These are phyloP conservation scores for Protoeuglena noctilucae DNA, from an alignment of 139 green algal species.

Conservation along the genomic window DNA sequence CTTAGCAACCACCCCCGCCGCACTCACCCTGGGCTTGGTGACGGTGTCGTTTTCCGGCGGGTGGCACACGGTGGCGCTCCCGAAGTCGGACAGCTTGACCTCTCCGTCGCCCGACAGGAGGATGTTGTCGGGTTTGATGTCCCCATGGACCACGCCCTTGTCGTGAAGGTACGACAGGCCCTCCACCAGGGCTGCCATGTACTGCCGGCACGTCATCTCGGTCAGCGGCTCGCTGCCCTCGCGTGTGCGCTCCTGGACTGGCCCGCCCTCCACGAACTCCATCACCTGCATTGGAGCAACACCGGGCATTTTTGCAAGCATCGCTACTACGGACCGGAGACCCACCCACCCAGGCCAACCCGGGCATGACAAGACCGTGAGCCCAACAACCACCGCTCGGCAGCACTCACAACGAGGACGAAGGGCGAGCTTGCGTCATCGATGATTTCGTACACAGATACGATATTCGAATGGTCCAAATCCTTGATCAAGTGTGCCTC, in stretches of 20 bases:
- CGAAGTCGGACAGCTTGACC: neutral
- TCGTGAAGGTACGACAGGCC: neutral
- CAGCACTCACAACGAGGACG: too few relatives aligned
- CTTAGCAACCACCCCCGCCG: too few relatives aligned
- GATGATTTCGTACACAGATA: neutral
- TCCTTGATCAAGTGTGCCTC: neutral
- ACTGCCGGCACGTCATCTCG: neutral
- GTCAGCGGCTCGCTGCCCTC: neutral
- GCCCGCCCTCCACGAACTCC: neutral
- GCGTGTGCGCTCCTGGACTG: neutral
- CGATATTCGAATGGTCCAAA: neutral
- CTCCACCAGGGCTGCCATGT: neutral
- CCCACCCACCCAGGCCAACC: too few relatives aligned
- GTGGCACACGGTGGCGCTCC: neutral
- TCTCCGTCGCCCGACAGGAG: neutral
- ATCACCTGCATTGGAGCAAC: too few relatives aligned
- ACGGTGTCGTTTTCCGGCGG: neutral
- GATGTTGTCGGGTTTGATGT: neutral
- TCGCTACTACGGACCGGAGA: too few relatives aligned
- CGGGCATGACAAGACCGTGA: too few relatives aligned
- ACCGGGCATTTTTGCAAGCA: too few relatives aligned
- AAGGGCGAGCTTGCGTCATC: neutral
- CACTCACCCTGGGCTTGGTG: too few relatives aligned
- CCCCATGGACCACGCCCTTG: neutral
- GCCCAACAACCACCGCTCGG: too few relatives aligned